These are phyloP conservation scores for Gnomoniopsis sp. DNA, from an alignment of 2,329 filamentous ascomycete species.

Conservation along the genomic window DNA sequence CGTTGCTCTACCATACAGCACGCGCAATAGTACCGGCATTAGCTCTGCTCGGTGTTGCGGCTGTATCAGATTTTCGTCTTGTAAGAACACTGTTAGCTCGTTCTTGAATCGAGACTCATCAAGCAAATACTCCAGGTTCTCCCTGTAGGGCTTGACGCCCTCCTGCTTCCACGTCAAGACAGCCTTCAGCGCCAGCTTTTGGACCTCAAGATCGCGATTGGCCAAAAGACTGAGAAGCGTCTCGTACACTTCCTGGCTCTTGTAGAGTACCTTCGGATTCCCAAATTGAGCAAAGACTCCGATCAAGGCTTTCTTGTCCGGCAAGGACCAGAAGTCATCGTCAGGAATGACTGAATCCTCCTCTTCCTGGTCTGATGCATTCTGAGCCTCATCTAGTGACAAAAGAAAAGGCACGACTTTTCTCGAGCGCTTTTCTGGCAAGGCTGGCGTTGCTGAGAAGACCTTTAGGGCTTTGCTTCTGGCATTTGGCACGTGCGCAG, in stretches of 20 bases:
- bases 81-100: constrained; percentile 85
- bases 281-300: constrained; percentile 78
- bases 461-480: constrained; percentile 78
- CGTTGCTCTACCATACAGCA: constrained; percentile 88
- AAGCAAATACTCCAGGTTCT: constrained; percentile 80
- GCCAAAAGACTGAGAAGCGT: constrained; percentile 72
- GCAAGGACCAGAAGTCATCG: constrained; percentile 60
- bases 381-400: constrained; percentile 65
- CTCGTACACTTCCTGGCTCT: constrained; percentile 69
- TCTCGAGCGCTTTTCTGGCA: constrained; percentile 85
- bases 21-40: constrained; percentile 80
- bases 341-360: constrained; percentile 38
- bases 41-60: constrained; percentile 68
- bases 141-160: constrained; percentile 72
- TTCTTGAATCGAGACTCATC: constrained; percentile 92
- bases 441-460: constrained; percentile 65
- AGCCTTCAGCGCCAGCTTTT: constrained; percentile 79
- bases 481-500: constrained; percentile 52
- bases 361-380: constrained; percentile 35
- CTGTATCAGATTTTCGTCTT: constrained; percentile 69
- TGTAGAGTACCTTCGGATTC: constrained; percentile 83
- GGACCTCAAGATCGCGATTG: constrained; percentile 87
- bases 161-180: constrained; percentile 87
- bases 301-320: constrained; percentile 81
- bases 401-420: constrained; percentile 82